phyloP scores from a whole-genome alignment of 2,329 filamentous ascomycete genomes.

The Exophiala sp. region DNA sequence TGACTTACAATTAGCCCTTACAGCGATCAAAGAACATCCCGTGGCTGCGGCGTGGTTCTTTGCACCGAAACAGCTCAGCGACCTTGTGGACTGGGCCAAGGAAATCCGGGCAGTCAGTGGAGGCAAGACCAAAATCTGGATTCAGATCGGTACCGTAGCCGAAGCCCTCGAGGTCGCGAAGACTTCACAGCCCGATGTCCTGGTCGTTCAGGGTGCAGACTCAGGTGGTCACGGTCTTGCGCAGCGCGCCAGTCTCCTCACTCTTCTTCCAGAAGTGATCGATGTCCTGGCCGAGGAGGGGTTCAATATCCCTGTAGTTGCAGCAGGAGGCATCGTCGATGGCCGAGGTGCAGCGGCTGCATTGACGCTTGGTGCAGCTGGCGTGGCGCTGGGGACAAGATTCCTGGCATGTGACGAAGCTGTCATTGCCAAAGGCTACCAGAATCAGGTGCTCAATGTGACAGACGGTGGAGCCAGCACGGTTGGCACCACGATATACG shows the following conservation, averaged over 20 bases:
- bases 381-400: slow-evolving; percentile 60
- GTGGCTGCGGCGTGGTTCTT: slow-evolving; percentile 43
- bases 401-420: slow-evolving; percentile 56
- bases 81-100: slow-evolving; percentile 44
- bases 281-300: slow-evolving; percentile 36
- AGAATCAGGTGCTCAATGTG: slow-evolving; percentile 46
- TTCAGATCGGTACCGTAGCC: slow-evolving; percentile 50
- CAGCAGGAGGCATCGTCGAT: slow-evolving; percentile 54
- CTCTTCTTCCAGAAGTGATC: slow-evolving; percentile 50
- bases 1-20: slow-evolving; percentile 31
- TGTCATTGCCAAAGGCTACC: slow-evolving; percentile 49
- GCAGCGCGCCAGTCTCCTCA: slow-evolving; percentile 45
- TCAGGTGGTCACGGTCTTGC: slow-evolving; percentile 54
- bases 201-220: slow-evolving; percentile 54
- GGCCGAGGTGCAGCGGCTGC: slow-evolving; percentile 51
- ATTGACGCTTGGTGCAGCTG: slow-evolving; percentile 51
- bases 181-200: slow-evolving; percentile 43
- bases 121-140: slow-evolving; percentile 48
- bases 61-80: slow-evolving; percentile 33
- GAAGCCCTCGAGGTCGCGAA: slow-evolving; percentile 46
- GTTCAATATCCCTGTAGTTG: slow-evolving; percentile 44
- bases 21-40: slow-evolving; percentile 32
- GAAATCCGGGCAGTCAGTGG: slow-evolving; percentile 41
- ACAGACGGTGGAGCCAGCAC: slow-evolving; percentile 53
- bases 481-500: slow-evolving; percentile 51